Conservation (phyloP, 2,329 filamentous ascomycete genomes). For the Gyromitra esculenta region DNA sequence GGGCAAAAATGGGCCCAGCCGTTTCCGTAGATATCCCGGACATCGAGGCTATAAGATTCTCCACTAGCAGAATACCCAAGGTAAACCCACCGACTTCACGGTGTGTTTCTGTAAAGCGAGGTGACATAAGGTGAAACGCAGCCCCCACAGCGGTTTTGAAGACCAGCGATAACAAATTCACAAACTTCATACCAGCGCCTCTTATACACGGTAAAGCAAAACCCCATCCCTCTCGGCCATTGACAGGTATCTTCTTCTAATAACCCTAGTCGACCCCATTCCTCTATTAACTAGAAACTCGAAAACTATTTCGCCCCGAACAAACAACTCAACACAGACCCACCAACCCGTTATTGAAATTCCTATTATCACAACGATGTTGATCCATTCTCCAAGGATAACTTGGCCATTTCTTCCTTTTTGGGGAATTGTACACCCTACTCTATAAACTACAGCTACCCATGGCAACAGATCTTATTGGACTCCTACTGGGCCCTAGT, state of each 20-base stretch:
- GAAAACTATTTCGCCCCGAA: neutral
- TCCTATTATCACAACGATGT: neutral
- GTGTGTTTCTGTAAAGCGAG: no score
- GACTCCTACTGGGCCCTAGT: no score
- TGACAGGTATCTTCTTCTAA: neutral
- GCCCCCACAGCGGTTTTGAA: no score
- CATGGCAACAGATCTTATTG: no score
- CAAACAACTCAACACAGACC: constrained; percentile 5
- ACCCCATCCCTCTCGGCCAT: neutral
- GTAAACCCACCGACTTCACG: neutral
- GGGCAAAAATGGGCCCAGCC: neutral
- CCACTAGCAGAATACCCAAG: neutral
- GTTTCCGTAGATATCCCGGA: neutral
- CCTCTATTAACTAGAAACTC: constrained; percentile 1
- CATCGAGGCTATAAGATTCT: neutral
- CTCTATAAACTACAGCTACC: no score
- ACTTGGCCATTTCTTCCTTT: no score
- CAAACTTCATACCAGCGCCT: no score
- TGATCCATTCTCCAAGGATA: neutral
- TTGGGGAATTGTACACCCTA: no score
- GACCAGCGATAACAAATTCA: no score
- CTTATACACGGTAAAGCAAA: no score
- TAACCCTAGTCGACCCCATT: neutral
- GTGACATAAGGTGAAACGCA: no score
- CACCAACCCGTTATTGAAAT: neutral